Base-by-base conservation (phyloP, 2,329 filamentous ascomycete genomes). In the Parastagonospora avenae region DNA sequence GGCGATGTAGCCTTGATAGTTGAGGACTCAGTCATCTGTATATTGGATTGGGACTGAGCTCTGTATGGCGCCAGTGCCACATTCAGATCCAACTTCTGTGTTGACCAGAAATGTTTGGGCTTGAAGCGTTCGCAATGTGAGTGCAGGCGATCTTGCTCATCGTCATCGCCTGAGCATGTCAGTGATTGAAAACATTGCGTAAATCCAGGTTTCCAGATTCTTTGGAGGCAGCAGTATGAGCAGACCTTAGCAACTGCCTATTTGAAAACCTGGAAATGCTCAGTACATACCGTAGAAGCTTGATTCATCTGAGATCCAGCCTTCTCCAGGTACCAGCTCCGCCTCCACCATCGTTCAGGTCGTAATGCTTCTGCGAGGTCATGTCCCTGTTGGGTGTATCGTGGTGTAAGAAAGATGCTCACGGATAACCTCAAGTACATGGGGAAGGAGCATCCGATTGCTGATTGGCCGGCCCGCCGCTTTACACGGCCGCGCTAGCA, bases 231-330 rank as follows among this genome's bases (percentile, higher is more conserved):
- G 27, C 40, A 42, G 12, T 5, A 15, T 16, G 14, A 31, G 9
- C 4, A 24, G 11, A 7, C 15, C 16, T 15, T 5, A n/a, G 44
- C 28, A 15, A 41, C 24, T 43, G 52, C 45, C 42, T 31, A 7
- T 36, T 32, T 24, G 10, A 27, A 10, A 24, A 11, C 27, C 15
- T 11, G 4, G 14, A 33, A 11, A 14, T 24, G 39, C 14, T 5
- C 19, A 42, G 24, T 29, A 55, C 66, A 50, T 69, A 79, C 77
- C 77, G 50, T 75, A 75, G 61, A 79, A 78, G 59, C 71, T 74
- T 24, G 76, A 77, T 15, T 79, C 77, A 50, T 78, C 76, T 5
- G 66, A 72, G 30, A 76, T 65, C 59, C 67, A 74, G 28, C 67
- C 73, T 24, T 70, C 59, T 4, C 61, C 68, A 28, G 52, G 48